phyloP scores from a whole-genome alignment of 116 monocot genomes.

The Cymodocea nodosa region DNA sequence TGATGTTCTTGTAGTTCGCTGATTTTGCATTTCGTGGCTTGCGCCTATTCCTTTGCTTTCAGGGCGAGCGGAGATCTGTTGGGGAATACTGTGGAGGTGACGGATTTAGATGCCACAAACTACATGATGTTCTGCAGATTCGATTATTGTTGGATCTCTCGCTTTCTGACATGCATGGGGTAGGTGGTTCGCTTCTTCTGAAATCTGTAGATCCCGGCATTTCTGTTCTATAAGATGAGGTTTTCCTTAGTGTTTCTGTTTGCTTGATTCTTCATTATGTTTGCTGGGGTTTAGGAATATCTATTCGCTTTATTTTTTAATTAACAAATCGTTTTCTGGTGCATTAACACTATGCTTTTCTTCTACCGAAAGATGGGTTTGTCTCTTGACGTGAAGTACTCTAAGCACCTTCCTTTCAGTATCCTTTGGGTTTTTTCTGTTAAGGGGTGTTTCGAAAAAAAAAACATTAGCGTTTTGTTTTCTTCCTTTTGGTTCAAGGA shows the following conservation, averaged over 20 bases:
- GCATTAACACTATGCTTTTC: neutral
- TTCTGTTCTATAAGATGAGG: neutral
- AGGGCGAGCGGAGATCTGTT: neutral
- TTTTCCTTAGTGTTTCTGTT: neutral
- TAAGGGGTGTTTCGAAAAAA: neutral
- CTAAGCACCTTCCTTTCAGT: neutral
- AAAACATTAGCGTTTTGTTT: neutral
- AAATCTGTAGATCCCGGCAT: neutral
- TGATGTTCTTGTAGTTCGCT: neutral
- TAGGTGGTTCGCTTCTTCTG: slow-evolving; percentile 9
- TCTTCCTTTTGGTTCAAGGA: neutral
- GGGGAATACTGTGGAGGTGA: neutral
- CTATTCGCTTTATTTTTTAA: neutral
- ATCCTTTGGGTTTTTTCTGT: neutral
- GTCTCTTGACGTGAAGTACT: neutral
- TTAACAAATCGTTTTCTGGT: neutral
- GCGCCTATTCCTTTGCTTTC: neutral
- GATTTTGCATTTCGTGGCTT: neutral
- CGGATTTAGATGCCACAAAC: slow-evolving; percentile 4
- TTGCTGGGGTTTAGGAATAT: slow-evolving; percentile 2
- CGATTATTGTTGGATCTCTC: slow-evolving; percentile 23
- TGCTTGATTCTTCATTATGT: neutral
- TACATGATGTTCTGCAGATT: slow-evolving; percentile 29
- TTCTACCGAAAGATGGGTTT: neutral
- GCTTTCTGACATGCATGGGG: slow-evolving; percentile 46